These are phyloP conservation scores for Elongisporangium anandrum DNA, from an alignment of 352 stramenopile genomes.

Conservation along the genomic window DNA sequence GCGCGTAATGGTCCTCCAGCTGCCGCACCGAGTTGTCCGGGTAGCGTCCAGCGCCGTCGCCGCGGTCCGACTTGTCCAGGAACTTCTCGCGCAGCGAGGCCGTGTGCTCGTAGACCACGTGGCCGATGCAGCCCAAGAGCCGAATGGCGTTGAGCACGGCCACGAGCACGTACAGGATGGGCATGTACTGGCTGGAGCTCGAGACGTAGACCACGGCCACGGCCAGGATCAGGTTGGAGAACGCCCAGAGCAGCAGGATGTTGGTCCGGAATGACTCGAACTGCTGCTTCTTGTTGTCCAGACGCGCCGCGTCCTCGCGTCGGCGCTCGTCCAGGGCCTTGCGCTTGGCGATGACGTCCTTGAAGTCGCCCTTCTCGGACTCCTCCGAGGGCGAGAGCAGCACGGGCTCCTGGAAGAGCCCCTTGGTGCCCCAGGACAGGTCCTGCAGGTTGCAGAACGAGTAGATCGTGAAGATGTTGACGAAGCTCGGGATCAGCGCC, in stretches of 20 bases:
- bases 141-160: constrained; percentile 65
- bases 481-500: constrained; percentile 80
- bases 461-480: constrained; percentile 90
- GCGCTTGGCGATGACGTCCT: constrained; percentile 78
- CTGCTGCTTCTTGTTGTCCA: constrained; percentile 66
- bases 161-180: constrained; percentile 65
- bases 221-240: constrained; percentile 78
- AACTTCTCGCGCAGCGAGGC: constrained; percentile 27
- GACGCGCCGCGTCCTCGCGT: constrained; percentile 42
- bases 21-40: constrained; percentile 54
- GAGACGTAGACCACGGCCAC: constrained; percentile 71
- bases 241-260: constrained; percentile 73
- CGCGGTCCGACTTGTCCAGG: constrained; percentile 47
- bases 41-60: constrained; percentile 45
- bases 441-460: constrained; percentile 89
- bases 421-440: constrained; percentile 85
- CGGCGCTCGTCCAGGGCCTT: constrained; percentile 65
- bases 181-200: constrained; percentile 51
- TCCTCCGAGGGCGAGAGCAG: constrained; percentile 38
- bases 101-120: constrained; percentile 74
- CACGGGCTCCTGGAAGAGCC: constrained; percentile 51
- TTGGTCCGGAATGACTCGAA: constrained; percentile 86
- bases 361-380: constrained; percentile 76
- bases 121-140: constrained; percentile 56
- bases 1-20: constrained; percentile 71